Evolutionary conservation across 1,284 basidiomycete species (phyloP), one percentile per base, ranked within the genome.

Genomic region (Tilletia setariae): DNA sequence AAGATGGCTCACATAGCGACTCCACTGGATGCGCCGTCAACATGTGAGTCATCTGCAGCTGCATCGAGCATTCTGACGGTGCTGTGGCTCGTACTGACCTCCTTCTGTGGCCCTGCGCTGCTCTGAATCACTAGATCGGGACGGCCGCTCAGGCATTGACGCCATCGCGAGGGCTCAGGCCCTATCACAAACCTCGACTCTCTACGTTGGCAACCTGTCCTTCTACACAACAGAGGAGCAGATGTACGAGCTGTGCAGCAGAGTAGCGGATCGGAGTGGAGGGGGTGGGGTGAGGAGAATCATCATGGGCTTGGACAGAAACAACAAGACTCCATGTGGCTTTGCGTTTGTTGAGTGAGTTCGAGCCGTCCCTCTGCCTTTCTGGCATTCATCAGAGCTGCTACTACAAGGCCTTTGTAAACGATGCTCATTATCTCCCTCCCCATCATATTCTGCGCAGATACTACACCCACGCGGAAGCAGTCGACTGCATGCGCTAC

Each of bases 201-300:
- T 88, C 23, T 86, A 97, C 88, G 90, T 98, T 79, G 96, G 94
- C 79, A 97, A 98, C 84, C 86, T 98, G 82, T 94, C 92, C 85
- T 97, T 95, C 84, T 96, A 71, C 85, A 98, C 94, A 11, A 98
- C 95, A 63, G 96, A 99, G 85, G 94, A 98, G 82, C 96, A 99
- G 85, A 98, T 99, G 84, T 98, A 98, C 85, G 95, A 98, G 84
- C 85, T 98, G 64, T 99, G 98, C 84, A 89, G 90, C 68, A 92
- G 93, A 85, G 96, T 94, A 76, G 89, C 93, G 49, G 90, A 87
- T 74, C 88, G 92, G 1, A 91, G 93, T 75, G 90, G 93, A 72
- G 94, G 94, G 51, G 94, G 94, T 44, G 94, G 94, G 40, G 94
- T 99, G 76, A 98, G 98, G 83, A 89, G 95, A 73, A 96, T 99